Evolutionary conservation across 805 yeast species (phyloP), one percentile per base, ranked within the genome.

Genomic region (Candida wancherniae): DNA sequence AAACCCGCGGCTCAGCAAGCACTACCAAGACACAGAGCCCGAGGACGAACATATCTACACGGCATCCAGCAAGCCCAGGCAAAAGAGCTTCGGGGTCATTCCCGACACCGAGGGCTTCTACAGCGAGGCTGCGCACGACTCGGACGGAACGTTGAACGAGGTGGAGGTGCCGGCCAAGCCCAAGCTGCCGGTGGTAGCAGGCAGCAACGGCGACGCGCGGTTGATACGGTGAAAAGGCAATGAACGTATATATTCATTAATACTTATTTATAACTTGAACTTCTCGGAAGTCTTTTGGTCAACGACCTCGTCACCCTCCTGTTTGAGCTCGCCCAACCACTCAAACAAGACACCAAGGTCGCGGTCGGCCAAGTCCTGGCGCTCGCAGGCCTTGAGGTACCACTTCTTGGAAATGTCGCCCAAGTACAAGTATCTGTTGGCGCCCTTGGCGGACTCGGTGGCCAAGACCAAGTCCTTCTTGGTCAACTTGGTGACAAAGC

Each of bases 401-500:
- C 67, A 63, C 24, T 55, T 47, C 45, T 50, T 57, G 19, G 65
- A 50, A 15, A 57, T 46, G 25, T 61, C 70, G 18, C 69, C 71
- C 33, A 53, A 42, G 34, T 40, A 63, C 42, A 63, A 59, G 35
- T 55, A 58, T 26, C 69, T 47, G 34, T 57, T 39, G 28, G 54
- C 51, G n/a, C 36, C 29, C 16, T 49, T 48, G 15, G 70, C 70
- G 37, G 60, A 47, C 24, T 54, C 51, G 13, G 67, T 61, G 19
- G 70, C 70, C 39, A 64, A 58, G 3, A 61, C 66, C 50, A 64
- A 58, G 42, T 64, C 70, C 39, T 64, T 64, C 36, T 65, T 57
- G 3, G 70, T 63, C 46, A 55, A 66, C 48, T 57, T 73, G 45
- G 65, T 71, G 50, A 56, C 59, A 39, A 73, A 72, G 0, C 78